Evolutionary conservation across 495 filamentous ascomycete species (phyloP), one percentile per base, ranked within the genome.

Genomic region (Lepidopterella palustris): DNA sequence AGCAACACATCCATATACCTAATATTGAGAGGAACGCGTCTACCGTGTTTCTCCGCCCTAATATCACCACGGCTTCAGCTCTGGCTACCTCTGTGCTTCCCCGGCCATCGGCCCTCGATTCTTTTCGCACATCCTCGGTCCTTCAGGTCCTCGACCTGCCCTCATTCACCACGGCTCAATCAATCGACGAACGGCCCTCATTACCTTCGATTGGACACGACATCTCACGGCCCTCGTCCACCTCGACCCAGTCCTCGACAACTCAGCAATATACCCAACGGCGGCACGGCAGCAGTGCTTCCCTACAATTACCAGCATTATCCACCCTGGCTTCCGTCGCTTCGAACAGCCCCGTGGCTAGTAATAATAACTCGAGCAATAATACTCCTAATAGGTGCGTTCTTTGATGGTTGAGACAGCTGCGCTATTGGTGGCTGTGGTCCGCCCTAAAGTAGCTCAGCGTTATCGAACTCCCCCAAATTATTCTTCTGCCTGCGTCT

Each of bases 261-360:
- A 42, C 59, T 50, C 67, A 67, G 45, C 66, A 11, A 42, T 66
- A 53, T 52, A 63, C 40, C 11, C 52, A 20, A 13, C 60, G 70
- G 58, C 59, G 72, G 21, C 72, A 70, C 62, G 75, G 74, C 54
- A 72, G 66, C 62, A 70, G 69, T 60, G 69, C 72, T 39, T 53
- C 73, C 6, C 68, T 79, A 26, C 78, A 81, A 21, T 77, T 86
- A n/a, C 81, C 84, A 11, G 78, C 77, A 8, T 73, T 87, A 4
- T 78, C 86, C 18, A 78, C 83, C 26, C 76, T 90, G 63, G 84
- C 86, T 53, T 81, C 81, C 45, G 76, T 83, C 62, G 82, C 79
- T 49, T 80, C 82, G 25, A 53, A 78, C 80, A 31, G 83, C 84
- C 65, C 82, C 83, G 55, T 86, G 85, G 73, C 69, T 82, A 66